Evolutionary conservation across 257 asterid species (phyloP).

Genomic region (Ballota nigra): DNA sequence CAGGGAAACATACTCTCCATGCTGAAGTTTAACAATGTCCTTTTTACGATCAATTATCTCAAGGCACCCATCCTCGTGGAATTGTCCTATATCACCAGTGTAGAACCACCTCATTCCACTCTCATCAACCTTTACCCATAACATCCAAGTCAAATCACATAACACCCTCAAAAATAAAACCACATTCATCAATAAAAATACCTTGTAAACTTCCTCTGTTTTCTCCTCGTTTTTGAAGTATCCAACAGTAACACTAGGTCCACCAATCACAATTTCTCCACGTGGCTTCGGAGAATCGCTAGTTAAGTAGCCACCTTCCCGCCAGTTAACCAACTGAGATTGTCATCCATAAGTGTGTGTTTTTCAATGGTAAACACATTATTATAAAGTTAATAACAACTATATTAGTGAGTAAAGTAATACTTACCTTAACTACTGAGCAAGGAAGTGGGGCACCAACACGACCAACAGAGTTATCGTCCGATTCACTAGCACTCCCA

Average conservation of each 20-base stretch:
- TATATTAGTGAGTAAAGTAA: too few species aligned
- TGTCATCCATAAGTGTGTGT: neutral
- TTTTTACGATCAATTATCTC: constrained; percentile 95
- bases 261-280: constrained; percentile 92
- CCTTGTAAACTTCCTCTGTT: constrained; percentile 90
- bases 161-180: neutral
- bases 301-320: constrained; percentile 84
- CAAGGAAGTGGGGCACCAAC: constrained; percentile 97
- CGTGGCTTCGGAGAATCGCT: constrained; percentile 83
- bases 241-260: constrained; percentile 90
- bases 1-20: constrained; percentile 93
- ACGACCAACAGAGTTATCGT: constrained; percentile 94
- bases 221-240: constrained; percentile 89
- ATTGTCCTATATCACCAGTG: constrained; percentile 87
- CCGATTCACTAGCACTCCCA: constrained; percentile 87
- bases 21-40: constrained; percentile 96
- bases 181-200: constrained; percentile 22
- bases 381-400: too few species aligned
- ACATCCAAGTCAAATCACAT: neutral
- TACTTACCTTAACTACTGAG: constrained; percentile 73
- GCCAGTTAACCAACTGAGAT: constrained; percentile 86
- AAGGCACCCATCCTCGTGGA: constrained; percentile 90
- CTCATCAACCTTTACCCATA: constrained; percentile 63
- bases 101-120: constrained; percentile 91
- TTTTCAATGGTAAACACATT: neutral